phyloP scores from a whole-genome alignment of 2,329 filamentous ascomycete species.

The Chrysosporium queenslandicum region DNA sequence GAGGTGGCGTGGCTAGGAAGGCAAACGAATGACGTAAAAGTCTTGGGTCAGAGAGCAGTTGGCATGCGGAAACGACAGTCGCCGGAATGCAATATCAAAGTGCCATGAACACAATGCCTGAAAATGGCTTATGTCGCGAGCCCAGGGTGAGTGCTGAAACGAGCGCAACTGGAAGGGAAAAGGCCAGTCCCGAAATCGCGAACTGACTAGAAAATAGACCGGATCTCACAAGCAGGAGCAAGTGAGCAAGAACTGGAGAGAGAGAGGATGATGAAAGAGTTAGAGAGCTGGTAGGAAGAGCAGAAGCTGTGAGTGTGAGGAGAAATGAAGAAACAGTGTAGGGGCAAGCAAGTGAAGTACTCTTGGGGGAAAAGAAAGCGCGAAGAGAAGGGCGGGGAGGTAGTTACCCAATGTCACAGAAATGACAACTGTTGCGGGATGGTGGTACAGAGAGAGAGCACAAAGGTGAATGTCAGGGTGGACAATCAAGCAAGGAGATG shows the following conservation, averaged over 20 bases:
- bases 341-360: background rate
- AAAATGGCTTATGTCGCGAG: background rate
- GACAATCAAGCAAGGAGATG: constrained; percentile 5
- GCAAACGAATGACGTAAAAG: background rate
- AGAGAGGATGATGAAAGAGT: background rate
- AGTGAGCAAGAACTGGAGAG: constrained; percentile 7
- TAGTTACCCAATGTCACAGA: constrained; percentile 12
- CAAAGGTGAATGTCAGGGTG: constrained; percentile 2
- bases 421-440: constrained; percentile 9
- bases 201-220: background rate
- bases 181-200: background rate
- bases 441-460: constrained; percentile 9
- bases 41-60: background rate
- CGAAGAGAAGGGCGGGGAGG: constrained; percentile 11
- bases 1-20: background rate
- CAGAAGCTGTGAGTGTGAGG: background rate
- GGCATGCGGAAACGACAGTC: constrained; percentile 2
- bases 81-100: background rate
- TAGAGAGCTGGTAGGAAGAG: background rate
- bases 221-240: background rate
- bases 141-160: background rate
- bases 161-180: background rate
- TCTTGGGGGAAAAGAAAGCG: constrained; percentile 2
- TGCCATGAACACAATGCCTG: background rate
- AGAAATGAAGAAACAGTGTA: no score